Percentiles rank a stretch among this genome's conserved stretches.
These are phyloP conservation scores for Vanrija sp. DNA, from an alignment of 1,284 basidiomycete genomes.

Conservation along the genomic window DNA sequence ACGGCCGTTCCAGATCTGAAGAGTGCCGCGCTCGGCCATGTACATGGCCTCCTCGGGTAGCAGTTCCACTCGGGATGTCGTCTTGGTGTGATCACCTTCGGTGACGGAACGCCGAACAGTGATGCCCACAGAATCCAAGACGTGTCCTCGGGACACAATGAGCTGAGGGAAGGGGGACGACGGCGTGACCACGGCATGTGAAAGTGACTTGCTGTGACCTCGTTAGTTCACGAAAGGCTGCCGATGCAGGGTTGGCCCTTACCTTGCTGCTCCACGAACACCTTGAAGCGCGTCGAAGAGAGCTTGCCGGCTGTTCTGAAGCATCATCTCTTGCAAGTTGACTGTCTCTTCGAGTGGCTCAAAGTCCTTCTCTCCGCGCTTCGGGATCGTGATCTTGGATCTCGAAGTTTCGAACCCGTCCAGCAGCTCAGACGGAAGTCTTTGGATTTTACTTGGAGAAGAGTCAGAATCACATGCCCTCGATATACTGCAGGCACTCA, in stretches of 20 bases:
- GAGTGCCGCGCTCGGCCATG: constrained; percentile 78
- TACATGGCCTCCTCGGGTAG: constrained; percentile 93
- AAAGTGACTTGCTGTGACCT: constrained; percentile 43
- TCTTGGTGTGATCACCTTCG: constrained; percentile 57
- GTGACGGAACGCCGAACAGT: constrained; percentile 52
- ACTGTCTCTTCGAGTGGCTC: constrained; percentile 65
- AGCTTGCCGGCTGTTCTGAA: constrained; percentile 75
- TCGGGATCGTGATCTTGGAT: constrained; percentile 63
- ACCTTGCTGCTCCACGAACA: constrained; percentile 70
- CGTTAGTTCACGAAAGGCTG: not conserved
- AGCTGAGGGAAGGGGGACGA: constrained; percentile 55
- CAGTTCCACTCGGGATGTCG: constrained; percentile 57
- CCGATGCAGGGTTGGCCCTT: constrained; percentile 19
- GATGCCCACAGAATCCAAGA: constrained; percentile 73
- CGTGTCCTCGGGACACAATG: constrained; percentile 66
- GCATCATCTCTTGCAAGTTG: constrained; percentile 63
- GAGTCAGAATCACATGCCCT: not conserved
- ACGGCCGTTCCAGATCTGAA: constrained; percentile 69
- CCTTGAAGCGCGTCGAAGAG: constrained; percentile 77
- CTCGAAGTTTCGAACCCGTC: constrained; percentile 13
- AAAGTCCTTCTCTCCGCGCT: constrained; percentile 92
- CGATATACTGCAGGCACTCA: constrained; percentile 6
- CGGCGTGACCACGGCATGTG: constrained; percentile 43
- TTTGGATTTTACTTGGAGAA: constrained; percentile 37
- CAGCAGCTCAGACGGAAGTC: constrained; percentile 23